These are phyloP conservation scores for Arthrobotrys conoides DNA, from an alignment of 2,329 filamentous ascomycete species.

Conservation along the genomic window DNA sequence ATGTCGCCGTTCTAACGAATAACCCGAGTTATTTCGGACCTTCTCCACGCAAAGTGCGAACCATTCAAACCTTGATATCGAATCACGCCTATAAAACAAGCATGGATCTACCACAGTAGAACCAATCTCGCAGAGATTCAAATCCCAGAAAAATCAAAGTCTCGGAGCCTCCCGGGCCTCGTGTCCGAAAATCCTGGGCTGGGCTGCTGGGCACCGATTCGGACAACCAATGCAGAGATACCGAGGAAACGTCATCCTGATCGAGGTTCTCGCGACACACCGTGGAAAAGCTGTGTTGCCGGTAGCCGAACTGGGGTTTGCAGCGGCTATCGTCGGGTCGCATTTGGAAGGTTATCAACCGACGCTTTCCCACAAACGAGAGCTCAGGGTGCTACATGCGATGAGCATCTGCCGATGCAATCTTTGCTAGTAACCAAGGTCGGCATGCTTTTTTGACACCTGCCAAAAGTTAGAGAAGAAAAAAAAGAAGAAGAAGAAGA, in stretches of 20 bases:
- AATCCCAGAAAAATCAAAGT: conserved; percentile 26
- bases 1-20: conserved; percentile 12
- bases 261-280: conserved; percentile 6
- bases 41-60: neutral
- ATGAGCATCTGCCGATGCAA: conserved; percentile 43
- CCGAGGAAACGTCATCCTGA: conserved; percentile 23
- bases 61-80: neutral
- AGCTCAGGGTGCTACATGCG: conserved; percentile 36
- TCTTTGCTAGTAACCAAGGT: neutral
- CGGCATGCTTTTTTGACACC: conserved; percentile 19
- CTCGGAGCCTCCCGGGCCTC: conserved; percentile 35
- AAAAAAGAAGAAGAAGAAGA: too few species aligned
- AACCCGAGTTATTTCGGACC: neutral
- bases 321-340: conserved; percentile 53
- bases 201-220: conserved; percentile 5
- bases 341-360: conserved; percentile 52
- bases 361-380: conserved; percentile 55
- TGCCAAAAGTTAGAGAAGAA: conserved; percentile 27
- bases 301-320: conserved; percentile 29
- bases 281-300: conserved; percentile 35
- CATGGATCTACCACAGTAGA: conserved; percentile 20
- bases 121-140: conserved; percentile 6
- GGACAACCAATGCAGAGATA: conserved; percentile 7
- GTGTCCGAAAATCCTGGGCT: conserved; percentile 34
- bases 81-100: conserved; percentile 2